Evolutionary conservation across 805 yeast genomes (phyloP).

Genomic region (Saccharomycopsis lassenensis): DNA sequence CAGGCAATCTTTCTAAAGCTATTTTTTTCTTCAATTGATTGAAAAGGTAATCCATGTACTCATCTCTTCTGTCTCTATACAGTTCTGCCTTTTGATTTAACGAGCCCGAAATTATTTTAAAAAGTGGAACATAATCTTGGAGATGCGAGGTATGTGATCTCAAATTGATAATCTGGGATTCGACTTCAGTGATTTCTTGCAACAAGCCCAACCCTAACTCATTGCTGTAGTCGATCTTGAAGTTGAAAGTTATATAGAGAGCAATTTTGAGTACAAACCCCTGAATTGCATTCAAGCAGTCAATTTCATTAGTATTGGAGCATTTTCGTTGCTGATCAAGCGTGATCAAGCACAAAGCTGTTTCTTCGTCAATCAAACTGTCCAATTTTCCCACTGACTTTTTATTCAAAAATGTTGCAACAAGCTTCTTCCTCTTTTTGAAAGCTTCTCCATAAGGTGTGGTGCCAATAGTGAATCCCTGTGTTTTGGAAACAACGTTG

Average conservation of each 20-base stretch:
- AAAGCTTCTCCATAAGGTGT: constrained; percentile 46
- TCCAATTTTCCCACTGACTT: constrained; percentile 25
- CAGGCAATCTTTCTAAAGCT: constrained; percentile 20
- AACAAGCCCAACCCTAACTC: constrained; percentile 24
- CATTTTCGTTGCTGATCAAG: constrained; percentile 9
- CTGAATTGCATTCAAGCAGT: constrained; percentile 34
- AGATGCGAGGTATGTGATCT: constrained; percentile 47
- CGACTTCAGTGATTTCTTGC: constrained; percentile 44
- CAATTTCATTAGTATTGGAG: constrained; percentile 28
- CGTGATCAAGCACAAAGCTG: constrained; percentile 23
- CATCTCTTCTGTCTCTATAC: constrained; percentile 34
- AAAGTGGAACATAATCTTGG: constrained; percentile 42
- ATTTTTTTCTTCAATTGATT: constrained; percentile 23
- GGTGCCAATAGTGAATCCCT: constrained; percentile 54
- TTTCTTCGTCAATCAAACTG: constrained; percentile 30
- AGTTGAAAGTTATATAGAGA: constrained; percentile 41
- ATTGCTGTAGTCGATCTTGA: constrained; percentile 32
- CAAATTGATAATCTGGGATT: constrained; percentile 42
- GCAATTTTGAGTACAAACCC: constrained; percentile 42
- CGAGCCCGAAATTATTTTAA: constrained; percentile 26
- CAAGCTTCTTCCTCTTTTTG: constrained; percentile 35
- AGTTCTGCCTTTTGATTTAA: constrained; percentile 22
- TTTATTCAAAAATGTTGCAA: constrained; percentile 33
- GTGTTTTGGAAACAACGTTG: constrained; percentile 40
- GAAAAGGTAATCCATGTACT: constrained; percentile 34